Conservation (phyloP, 2,329 filamentous ascomycete species). For the Mycosphaerelloides madeirae region DNA sequence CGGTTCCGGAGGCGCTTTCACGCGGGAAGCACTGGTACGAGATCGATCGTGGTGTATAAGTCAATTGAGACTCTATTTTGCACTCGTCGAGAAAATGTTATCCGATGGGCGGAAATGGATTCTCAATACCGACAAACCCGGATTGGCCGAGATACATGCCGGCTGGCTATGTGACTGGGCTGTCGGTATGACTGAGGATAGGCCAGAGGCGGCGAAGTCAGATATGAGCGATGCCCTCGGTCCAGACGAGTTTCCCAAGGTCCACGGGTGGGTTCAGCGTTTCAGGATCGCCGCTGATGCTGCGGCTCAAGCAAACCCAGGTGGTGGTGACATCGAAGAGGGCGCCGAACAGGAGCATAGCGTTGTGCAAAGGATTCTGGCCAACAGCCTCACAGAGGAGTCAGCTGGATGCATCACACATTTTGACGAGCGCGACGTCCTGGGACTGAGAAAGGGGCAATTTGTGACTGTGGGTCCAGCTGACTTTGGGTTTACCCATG, state of each 20-base stretch:
- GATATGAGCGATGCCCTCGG: constrained; percentile 12
- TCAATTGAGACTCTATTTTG: constrained; percentile 17
- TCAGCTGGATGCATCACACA: neutral
- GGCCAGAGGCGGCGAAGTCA: constrained; percentile 2
- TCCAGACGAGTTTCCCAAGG: constrained; percentile 9
- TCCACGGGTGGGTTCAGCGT: constrained; percentile 15
- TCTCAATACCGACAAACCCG: constrained; percentile 9
- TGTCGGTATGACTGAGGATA: constrained; percentile 10
- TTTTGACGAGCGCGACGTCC: constrained; percentile 11
- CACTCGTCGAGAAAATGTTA: constrained; percentile 21
- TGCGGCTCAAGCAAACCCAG: constrained; percentile 5
- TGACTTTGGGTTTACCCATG: constrained; percentile 19
- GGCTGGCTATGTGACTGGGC: constrained; percentile 18
- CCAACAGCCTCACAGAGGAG: constrained; percentile 3
- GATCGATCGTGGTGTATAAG: constrained; percentile 12
- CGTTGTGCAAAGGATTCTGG: constrained; percentile 14
- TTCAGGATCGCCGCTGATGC: constrained; percentile 8
- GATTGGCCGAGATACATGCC: constrained; percentile 21
- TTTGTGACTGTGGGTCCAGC: constrained; percentile 12
- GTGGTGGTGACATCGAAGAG: constrained; percentile 8
- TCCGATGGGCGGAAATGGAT: constrained; percentile 20
- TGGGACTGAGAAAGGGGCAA: constrained; percentile 13
- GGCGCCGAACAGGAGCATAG: constrained; percentile 11
- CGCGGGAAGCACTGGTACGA: constrained; percentile 5
- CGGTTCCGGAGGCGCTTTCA: constrained; percentile 13